Conservation (phyloP, 768 basidiomycete genomes). For the Gelatoporia subvermispora region DNA sequence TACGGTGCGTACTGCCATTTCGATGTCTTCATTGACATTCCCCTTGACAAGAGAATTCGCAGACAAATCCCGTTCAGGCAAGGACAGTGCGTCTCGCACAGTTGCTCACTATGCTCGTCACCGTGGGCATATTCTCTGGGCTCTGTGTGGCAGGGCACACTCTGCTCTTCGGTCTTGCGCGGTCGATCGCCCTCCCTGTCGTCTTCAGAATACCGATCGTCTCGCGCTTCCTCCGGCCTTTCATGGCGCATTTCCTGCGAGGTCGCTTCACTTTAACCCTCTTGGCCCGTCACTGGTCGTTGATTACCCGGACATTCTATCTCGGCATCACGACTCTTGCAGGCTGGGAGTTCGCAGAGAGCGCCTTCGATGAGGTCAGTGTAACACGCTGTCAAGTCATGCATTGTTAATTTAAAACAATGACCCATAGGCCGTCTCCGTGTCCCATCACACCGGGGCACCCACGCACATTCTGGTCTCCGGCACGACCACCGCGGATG, state of each 20-base stretch:
- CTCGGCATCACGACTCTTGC: slow-evolving; percentile 47
- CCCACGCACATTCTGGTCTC: slow-evolving; percentile 55
- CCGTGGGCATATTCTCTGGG: slow-evolving; percentile 37
- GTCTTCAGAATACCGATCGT: slow-evolving; percentile 53
- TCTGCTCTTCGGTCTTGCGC: slow-evolving; percentile 41
- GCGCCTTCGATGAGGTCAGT: slow-evolving; percentile 58
- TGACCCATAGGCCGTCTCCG: slow-evolving; percentile 38
- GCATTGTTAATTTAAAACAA: neutral
- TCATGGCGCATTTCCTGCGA: slow-evolving; percentile 57
- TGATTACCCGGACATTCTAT: slow-evolving; percentile 45
- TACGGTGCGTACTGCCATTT: neutral
- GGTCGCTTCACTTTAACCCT: slow-evolving; percentile 52
- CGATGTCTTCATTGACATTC: too few relatives aligned
- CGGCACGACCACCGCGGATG: slow-evolving; percentile 52
- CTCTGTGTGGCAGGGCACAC: slow-evolving; percentile 35
- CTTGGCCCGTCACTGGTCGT: slow-evolving; percentile 38
- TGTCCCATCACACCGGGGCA: slow-evolving; percentile 43
- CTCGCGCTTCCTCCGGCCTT: slow-evolving; percentile 47
- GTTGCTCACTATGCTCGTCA: slow-evolving; percentile 24
- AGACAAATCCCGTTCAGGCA: too few relatives aligned
- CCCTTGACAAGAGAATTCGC: slow-evolving; percentile 1
- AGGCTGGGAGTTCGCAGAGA: slow-evolving; percentile 62
- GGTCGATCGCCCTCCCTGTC: slow-evolving; percentile 46
- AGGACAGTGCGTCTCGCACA: slow-evolving; percentile 12
- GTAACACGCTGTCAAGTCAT: neutral